phyloP scores from a whole-genome alignment of 2,329 filamentous ascomycete genomes.

The Xylaria multiplex region DNA sequence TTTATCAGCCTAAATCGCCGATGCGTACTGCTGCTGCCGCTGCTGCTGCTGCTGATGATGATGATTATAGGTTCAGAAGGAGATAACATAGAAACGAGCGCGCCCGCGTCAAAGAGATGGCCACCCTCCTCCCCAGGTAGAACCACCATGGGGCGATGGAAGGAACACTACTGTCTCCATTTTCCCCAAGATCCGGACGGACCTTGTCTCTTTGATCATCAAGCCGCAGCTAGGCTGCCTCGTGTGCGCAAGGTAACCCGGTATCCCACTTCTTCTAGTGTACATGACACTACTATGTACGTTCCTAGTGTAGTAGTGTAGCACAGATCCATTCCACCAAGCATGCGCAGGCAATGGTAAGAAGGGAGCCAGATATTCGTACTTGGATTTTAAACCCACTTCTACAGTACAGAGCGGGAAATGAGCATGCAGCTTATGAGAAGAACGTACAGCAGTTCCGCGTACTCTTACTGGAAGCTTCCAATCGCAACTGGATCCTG shows the following conservation, averaged over 20 bases:
- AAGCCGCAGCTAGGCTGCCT: constrained; percentile 19
- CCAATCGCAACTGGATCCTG: constrained; percentile 3
- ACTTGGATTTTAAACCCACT: constrained; percentile 9
- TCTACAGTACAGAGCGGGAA: background rate
- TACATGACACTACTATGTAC: background rate
- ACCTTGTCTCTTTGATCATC: constrained; percentile 21
- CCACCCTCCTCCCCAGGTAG: background rate
- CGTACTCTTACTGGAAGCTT: constrained; percentile 7
- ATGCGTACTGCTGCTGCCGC: background rate
- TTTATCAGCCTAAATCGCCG: constrained; percentile 11
- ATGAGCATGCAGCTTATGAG: constrained; percentile 7
- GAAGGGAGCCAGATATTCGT: constrained; percentile 1
- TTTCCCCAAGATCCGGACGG: constrained; percentile 32
- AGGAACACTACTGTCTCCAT: constrained; percentile 12
- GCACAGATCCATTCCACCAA: background rate
- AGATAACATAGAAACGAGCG: background rate
- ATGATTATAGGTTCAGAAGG: background rate
- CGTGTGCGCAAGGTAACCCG: constrained; percentile 21
- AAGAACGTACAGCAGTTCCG: constrained; percentile 7
- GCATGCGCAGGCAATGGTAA: background rate
- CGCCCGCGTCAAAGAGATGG: background rate
- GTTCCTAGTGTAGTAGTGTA: background rate
- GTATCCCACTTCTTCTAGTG: constrained; percentile 3
- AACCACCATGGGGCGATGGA: background rate
- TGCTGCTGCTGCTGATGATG: background rate